These are phyloP conservation scores for Mucor piriformis DNA, from an alignment of 371 early-diverging fungal species.

Conservation along the genomic window DNA sequence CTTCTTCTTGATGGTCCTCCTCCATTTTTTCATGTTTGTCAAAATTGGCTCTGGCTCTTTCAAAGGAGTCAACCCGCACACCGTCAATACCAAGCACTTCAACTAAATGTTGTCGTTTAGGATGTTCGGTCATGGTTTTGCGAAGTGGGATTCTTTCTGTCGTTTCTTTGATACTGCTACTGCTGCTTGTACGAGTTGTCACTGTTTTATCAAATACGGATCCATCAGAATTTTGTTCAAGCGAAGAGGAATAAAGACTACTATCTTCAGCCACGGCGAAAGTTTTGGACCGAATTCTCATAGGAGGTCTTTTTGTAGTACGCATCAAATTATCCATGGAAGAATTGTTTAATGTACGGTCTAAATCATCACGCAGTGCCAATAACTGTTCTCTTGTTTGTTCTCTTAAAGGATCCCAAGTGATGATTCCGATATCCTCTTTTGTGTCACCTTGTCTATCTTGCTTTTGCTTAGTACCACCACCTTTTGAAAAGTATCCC, in stretches of 20 bases:
- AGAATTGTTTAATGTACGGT: slow-evolving; percentile 11
- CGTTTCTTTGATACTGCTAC: not conserved
- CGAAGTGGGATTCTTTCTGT: slow-evolving; percentile 3
- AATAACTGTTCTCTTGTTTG: slow-evolving; percentile 31
- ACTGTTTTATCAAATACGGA: not conserved
- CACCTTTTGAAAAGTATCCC: slow-evolving; percentile 31
- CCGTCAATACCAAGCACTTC: slow-evolving; percentile 52
- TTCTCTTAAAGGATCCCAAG: slow-evolving; percentile 38
- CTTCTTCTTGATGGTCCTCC: not conserved
- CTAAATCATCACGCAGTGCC: slow-evolving; percentile 31
- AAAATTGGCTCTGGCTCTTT: slow-evolving; percentile 4
- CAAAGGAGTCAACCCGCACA: slow-evolving; percentile 28
- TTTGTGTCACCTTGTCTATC: not conserved
- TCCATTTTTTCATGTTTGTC: not conserved
- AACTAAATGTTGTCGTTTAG: slow-evolving; percentile 37
- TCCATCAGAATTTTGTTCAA: slow-evolving; percentile 15
- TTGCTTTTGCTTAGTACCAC: slow-evolving; percentile 9
- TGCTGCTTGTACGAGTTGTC: not conserved
- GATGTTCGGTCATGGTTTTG: slow-evolving; percentile 16
- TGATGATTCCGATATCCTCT: slow-evolving; percentile 24
- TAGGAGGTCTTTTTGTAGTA: slow-evolving; percentile 11
- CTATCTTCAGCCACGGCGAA: not conserved
- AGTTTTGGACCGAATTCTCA: slow-evolving; percentile 16
- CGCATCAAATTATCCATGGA: not conserved
- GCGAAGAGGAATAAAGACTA: not conserved